phyloP scores from a whole-genome alignment of 1,284 basidiomycete genomes.

The Sphaerobolus stellatus region DNA sequence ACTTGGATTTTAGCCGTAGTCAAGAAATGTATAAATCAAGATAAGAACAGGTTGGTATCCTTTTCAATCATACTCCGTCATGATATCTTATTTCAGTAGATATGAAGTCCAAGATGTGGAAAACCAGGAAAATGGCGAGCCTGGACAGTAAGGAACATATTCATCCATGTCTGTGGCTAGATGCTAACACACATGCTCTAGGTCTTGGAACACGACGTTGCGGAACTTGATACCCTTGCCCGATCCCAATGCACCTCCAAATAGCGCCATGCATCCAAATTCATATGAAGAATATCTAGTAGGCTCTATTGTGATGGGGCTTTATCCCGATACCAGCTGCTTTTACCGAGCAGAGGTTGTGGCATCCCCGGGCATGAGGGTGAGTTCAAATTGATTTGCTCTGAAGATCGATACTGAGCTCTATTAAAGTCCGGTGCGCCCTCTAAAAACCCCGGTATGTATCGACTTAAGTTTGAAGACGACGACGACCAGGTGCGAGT shows the following conservation, averaged over 20 bases:
- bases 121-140: conserved; percentile 71
- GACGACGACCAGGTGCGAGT: conserved; percentile 76
- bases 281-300: conserved; percentile 70
- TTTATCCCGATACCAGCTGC: conserved; percentile 83
- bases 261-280: conserved; percentile 60
- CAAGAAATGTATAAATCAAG: conserved; percentile 63
- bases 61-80: conserved; percentile 1
- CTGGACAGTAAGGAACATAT: conserved; percentile 53
- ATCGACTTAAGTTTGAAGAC: conserved; percentile 80
- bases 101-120: conserved; percentile 83
- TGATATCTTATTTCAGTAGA: conserved; percentile 34
- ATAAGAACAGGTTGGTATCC: conserved; percentile 57
- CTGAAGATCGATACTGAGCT: conserved; percentile 12
- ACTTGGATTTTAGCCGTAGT: conserved; percentile 80
- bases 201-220: conserved; percentile 66
- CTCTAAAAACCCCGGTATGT: conserved; percentile 49
- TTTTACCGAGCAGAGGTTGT: conserved; percentile 83
- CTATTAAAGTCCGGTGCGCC: conserved; percentile 34
- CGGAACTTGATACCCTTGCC: conserved; percentile 74
- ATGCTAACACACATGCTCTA: conserved; percentile 25
- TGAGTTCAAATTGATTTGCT: conserved; percentile 33
- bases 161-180: conserved; percentile 8
- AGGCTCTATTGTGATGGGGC: conserved; percentile 72
- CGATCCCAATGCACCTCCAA: conserved; percentile 58
- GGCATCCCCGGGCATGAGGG: conserved; percentile 54